Conservation (phyloP, 2,329 filamentous ascomycete species). For the Trichoderma polysporum region DNA sequence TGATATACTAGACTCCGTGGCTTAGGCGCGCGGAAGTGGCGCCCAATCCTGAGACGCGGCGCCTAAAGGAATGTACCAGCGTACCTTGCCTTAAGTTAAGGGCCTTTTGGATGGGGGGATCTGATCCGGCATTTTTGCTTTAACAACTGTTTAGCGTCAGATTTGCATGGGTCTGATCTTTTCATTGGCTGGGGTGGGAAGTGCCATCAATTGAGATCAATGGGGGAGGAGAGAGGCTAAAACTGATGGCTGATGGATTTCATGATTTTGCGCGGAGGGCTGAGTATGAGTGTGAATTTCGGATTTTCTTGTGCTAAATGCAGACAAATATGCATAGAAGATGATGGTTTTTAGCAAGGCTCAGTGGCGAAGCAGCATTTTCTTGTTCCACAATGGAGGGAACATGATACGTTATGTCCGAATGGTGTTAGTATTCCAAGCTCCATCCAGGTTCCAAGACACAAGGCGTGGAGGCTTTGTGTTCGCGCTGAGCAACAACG, state of each 20-base stretch:
- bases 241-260: neutral
- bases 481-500: neutral
- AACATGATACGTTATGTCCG: too few relatives aligned
- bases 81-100: neutral
- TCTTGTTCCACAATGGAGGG: neutral
- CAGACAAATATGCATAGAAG: neutral
- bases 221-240: neutral
- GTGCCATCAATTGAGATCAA: neutral
- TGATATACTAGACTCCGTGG: neutral
- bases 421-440: neutral
- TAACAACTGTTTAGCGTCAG: neutral
- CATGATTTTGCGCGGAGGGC: neutral
- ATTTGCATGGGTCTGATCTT: neutral
- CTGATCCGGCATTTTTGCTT: neutral
- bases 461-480: neutral
- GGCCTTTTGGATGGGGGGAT: neutral
- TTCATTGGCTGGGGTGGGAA: neutral
- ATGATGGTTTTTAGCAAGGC: neutral
- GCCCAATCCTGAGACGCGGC: neutral
- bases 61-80: neutral
- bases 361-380: neutral
- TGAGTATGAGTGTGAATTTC: neutral
- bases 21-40: conserved; percentile 9
- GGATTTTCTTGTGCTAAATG: neutral
- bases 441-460: neutral